Base-by-base conservation (phyloP, 2,329 filamentous ascomycete genomes). In the Sporothrix dimorphospora region DNA sequence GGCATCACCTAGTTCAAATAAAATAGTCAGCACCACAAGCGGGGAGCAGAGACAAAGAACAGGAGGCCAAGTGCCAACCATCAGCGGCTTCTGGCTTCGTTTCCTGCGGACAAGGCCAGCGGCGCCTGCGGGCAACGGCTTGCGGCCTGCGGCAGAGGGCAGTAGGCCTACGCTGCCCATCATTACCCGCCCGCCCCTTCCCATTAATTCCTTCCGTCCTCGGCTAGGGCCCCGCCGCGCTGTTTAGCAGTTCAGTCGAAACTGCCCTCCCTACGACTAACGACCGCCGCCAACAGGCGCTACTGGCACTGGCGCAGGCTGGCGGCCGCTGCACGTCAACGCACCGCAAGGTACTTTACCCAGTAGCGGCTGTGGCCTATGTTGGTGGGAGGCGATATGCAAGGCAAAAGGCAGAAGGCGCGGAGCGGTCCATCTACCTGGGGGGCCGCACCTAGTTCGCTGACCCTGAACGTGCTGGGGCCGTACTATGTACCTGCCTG, bases 351-450 rank as follows among this genome's bases (percentile, higher is more conserved):
- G 59, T 65, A 65, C 59, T 65, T 65, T 59, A 19, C 30, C 57
- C 57, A 61, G 57, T 65, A 65, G 59, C 38, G 38, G 40, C 59
- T 21, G 59, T 21, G 59, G 8, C 40, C 40, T 65, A 38, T 38
- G 40, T 27, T 65, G 57, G 38, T 21, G 38, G 21, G 38, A 45
- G 59, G 59, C 59, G 40, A 45, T 45, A n/a, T 40, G 40, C 59
- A 45, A 7, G 53, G 21, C 53, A 57, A 19, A 19, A 0, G 12
- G 30, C 42, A 34, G 30, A 47, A 34, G 42, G 57, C 27, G 45
- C 72, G 72, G 74, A 70, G 74, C 72, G 72, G 72, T 74, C 72
- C 72, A 72, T 69, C 72, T 75, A 74, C 72, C 61, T 73, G 69
- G 70, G 71, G 68, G 71, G 71, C 72, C 74, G 72, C 72, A 53